phyloP scores from a whole-genome alignment of 441 rosid genomes.

The Populus tomentosa region DNA sequence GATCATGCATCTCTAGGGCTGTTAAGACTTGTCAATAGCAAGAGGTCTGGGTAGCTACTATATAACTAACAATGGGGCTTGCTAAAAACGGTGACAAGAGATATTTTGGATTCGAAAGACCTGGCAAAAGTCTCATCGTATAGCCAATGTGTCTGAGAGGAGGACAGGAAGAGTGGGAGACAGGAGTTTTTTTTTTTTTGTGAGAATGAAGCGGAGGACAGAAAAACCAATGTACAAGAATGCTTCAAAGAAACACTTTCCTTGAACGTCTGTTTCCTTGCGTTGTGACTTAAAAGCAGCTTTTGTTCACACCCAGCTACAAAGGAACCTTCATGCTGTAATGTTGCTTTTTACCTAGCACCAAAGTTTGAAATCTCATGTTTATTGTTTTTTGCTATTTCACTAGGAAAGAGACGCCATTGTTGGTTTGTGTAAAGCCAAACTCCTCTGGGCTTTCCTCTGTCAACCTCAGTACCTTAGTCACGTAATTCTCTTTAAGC shows the following conservation, averaged over 20 bases:
- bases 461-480: conserved; percentile 23
- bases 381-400: neutral
- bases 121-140: neutral
- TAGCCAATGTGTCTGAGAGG: neutral
- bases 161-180: neutral
- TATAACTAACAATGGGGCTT: neutral
- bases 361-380: neutral
- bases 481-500: conserved; percentile 15
- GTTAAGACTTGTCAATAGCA: neutral
- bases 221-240: conserved; percentile 2
- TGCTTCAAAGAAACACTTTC: conserved; percentile 25
- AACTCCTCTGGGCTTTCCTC: conserved; percentile 30
- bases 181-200: neutral
- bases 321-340: conserved; percentile 13
- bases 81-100: neutral
- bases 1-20: too few relatives aligned
- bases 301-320: conserved; percentile 6
- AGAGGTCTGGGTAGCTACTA: neutral
- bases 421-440: conserved; percentile 21
- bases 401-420: conserved; percentile 17
- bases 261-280: conserved; percentile 12
- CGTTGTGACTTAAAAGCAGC: conserved; percentile 9
- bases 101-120: neutral
- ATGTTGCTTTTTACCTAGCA: conserved; percentile 15
- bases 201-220: neutral